Conservation (phyloP, 2,329 filamentous ascomycete species). For the Paraconiothyrium sp. region DNA sequence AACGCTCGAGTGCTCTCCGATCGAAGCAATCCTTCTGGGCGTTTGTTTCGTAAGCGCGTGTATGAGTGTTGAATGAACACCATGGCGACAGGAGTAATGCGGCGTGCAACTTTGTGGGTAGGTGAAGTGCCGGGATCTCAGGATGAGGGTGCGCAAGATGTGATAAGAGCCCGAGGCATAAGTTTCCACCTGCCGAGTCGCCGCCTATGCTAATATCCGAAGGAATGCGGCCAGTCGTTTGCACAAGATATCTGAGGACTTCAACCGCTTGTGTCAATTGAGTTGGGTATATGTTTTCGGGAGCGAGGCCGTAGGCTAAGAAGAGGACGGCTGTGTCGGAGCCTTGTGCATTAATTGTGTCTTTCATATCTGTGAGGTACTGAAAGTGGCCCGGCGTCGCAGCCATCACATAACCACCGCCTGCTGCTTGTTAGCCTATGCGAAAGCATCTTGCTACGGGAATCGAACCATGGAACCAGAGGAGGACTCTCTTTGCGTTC, state of each 20-base stretch:
- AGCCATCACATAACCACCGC: constrained; percentile 66
- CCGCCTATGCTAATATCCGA: constrained; percentile 59
- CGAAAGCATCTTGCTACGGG: neutral
- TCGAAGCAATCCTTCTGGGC: constrained; percentile 62
- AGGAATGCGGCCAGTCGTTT: constrained; percentile 47
- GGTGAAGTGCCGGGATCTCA: constrained; percentile 54
- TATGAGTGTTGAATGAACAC: constrained; percentile 61
- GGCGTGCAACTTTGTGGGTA: constrained; percentile 58
- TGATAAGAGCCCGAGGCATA: constrained; percentile 57
- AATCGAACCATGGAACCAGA: constrained; percentile 58
- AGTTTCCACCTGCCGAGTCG: constrained; percentile 65
- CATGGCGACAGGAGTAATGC: constrained; percentile 67
- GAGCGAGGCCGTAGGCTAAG: constrained; percentile 68
- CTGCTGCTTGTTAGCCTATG: constrained; percentile 42
- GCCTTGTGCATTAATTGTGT: constrained; percentile 50
- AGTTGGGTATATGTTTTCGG: constrained; percentile 57
- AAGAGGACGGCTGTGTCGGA: constrained; percentile 61
- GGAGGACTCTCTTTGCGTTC: constrained; percentile 51
- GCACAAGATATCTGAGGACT: constrained; percentile 55
- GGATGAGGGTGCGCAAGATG: constrained; percentile 67
- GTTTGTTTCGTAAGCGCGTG: constrained; percentile 56
- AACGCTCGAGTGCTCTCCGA: constrained; percentile 52
- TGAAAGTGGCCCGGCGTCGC: constrained; percentile 58
- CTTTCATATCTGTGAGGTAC: constrained; percentile 58
- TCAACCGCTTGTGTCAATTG: constrained; percentile 59